Base-by-base conservation (phyloP, 2,329 filamentous ascomycete species). In the Bisporella sp. region DNA sequence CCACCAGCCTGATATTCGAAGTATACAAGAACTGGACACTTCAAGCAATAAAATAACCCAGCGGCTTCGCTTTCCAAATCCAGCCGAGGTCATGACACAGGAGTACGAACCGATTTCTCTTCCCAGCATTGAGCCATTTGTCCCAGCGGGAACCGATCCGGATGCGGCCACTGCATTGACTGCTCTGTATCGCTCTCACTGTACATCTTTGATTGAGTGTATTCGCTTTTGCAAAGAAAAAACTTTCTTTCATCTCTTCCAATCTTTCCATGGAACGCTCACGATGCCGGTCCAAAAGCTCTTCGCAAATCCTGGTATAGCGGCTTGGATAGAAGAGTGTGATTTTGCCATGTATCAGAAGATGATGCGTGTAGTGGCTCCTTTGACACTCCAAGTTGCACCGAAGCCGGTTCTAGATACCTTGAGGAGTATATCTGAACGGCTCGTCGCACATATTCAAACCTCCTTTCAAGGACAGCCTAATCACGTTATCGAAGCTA, bases 181-280 rank as follows among this genome's bases (percentile, higher is more conserved):
- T 37, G 91, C 92, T 4, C 76, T 97, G 29, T 99, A 99, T 65
- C 83, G 90, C 46, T 93, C 92, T 3, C 92, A 97, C 65, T 96
- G 91, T 66, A 96, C 93, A 11, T 96, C 91, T 1, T 78, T 99
- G 5, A 87, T 99, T 32, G 93, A 99, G 68, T 92, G 89, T 60
- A 90, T 99, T 54, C 87, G 93, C 31, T 97, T 89, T 67, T 96
- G 92, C 75, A 95, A 93, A 64, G 89, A 96, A 68, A 95, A 96
- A 71, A 92, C 90, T 5, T 95, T 99, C 67, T 95, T 96, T 66
- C 89, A 95, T 58, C 79, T 96, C 12, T 96, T 95, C 66, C 91
- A 87, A 5, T 93, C 92, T 1, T 97, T 99, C 67, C 89, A 96
- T 63, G 93, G 93, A 49, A 97, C 91, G 2, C 79, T 99, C 61